These are phyloP conservation scores for Pterulicium gracile DNA, from an alignment of 1,284 basidiomycete genomes.

Conservation along the genomic window DNA sequence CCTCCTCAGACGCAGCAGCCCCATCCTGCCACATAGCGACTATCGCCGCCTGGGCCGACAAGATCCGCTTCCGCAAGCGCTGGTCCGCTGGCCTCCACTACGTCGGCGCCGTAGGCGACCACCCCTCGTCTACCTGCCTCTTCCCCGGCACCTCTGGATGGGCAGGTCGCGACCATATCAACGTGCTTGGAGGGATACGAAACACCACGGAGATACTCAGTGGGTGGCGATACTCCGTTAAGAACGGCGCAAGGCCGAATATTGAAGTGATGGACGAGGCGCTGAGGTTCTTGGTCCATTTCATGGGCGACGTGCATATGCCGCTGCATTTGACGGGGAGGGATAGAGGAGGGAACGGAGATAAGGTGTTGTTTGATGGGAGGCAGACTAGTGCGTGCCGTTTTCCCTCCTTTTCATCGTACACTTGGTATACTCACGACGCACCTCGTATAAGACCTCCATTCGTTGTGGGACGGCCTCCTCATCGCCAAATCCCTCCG, in stretches of 20 bases:
- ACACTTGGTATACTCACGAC: not conserved
- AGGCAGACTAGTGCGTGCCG: slow-evolving; percentile 48
- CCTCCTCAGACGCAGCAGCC: slow-evolving; percentile 24
- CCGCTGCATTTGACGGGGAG: slow-evolving; percentile 84
- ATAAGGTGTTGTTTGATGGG: slow-evolving; percentile 60
- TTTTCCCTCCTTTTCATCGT: slow-evolving; percentile 3
- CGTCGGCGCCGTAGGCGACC: slow-evolving; percentile 62
- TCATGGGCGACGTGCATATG: slow-evolving; percentile 86
- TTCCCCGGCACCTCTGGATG: slow-evolving; percentile 77
- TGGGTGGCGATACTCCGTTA: slow-evolving; percentile 14
- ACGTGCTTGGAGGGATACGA: slow-evolving; percentile 66
- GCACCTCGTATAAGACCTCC: slow-evolving; percentile 44
- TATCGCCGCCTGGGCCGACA: slow-evolving; percentile 84
- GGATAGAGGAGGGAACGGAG: slow-evolving; percentile 76
- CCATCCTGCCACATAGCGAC: slow-evolving; percentile 65
- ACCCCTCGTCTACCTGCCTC: slow-evolving; percentile 63
- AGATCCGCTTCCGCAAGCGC: slow-evolving; percentile 47
- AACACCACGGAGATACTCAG: slow-evolving; percentile 59
- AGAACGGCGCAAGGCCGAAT: slow-evolving; percentile 15
- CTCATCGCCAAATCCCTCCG: slow-evolving; percentile 78
- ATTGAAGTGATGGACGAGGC: slow-evolving; percentile 40
- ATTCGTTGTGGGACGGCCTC: slow-evolving; percentile 78
- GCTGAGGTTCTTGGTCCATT: slow-evolving; percentile 85
- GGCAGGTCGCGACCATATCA: slow-evolving; percentile 53
- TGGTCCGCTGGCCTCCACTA: slow-evolving; percentile 72